A percentile compares a stretch with the other conserved stretches of the same genome.
These are phyloP conservation scores for Metschnikowia rubicola DNA, from an alignment of 805 yeast genomes.

Conservation along the genomic window DNA sequence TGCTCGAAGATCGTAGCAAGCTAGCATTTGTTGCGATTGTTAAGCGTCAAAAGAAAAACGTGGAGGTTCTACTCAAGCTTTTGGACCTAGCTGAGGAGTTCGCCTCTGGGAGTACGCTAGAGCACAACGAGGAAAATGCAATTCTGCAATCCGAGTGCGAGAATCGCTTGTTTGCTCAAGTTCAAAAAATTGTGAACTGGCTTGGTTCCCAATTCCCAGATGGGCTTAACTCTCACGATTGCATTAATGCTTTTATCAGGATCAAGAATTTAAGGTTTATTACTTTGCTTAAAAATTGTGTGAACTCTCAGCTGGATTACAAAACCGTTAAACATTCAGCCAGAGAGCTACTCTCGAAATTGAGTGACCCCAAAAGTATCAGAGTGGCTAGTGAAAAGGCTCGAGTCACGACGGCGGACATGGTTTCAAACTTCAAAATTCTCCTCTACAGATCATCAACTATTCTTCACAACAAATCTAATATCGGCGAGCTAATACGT, in stretches of 20 bases:
- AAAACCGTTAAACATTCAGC: slow-evolving; percentile 57
- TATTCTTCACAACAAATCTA: slow-evolving; percentile 62
- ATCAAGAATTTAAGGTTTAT: slow-evolving; percentile 58
- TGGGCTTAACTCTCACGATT: slow-evolving; percentile 43
- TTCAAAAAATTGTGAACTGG: slow-evolving; percentile 61
- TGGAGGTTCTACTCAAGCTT: slow-evolving; percentile 49
- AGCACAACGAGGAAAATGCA: slow-evolving; percentile 21
- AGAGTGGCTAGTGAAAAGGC: slow-evolving; percentile 27
- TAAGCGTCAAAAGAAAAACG: slow-evolving; percentile 61
- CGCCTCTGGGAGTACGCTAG: slow-evolving; percentile 18
- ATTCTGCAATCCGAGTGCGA: slow-evolving; percentile 1
- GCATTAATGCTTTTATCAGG: slow-evolving; percentile 50
- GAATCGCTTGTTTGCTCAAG: slow-evolving; percentile 27
- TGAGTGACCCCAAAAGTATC: slow-evolving; percentile 51
- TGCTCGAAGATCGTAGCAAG: slow-evolving; percentile 54
- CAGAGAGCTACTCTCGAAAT: slow-evolving; percentile 56
- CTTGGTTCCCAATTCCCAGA: slow-evolving; percentile 56
- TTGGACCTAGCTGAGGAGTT: slow-evolving; percentile 48
- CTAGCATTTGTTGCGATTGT: slow-evolving; percentile 67
- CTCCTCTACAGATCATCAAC: slow-evolving; percentile 60
- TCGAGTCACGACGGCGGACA: slow-evolving; percentile 43
- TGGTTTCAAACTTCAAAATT: slow-evolving; percentile 52
- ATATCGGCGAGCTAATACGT: slow-evolving; percentile 51
- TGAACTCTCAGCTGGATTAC: slow-evolving; percentile 57
- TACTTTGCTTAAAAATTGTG: slow-evolving; percentile 52